These are phyloP conservation scores for Cryptococcus sp. DNA, from an alignment of 1,284 basidiomycete genomes.

Conservation along the genomic window DNA sequence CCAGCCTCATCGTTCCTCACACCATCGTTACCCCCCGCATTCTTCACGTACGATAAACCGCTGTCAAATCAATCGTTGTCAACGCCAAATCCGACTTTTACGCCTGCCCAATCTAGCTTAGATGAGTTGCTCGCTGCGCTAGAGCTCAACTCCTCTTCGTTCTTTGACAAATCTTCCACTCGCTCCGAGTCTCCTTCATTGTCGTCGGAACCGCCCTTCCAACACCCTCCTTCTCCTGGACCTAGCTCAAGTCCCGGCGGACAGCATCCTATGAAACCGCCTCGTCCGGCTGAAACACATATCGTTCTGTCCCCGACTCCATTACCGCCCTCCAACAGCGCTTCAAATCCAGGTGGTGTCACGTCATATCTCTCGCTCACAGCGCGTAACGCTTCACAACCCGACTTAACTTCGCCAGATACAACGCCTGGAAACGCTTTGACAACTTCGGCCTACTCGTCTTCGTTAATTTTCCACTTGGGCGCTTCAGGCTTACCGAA, in stretches of 20 bases:
- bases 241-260: slow-evolving; percentile 10
- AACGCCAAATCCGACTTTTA: neutral
- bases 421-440: neutral
- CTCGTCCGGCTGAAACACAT: slow-evolving; percentile 23
- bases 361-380: slow-evolving; percentile 3
- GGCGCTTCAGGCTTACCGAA: slow-evolving; percentile 44
- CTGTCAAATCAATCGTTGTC: neutral
- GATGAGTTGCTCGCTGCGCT: slow-evolving; percentile 13
- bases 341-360: neutral
- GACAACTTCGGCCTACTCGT: slow-evolving; percentile 25
- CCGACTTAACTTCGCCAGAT: neutral
- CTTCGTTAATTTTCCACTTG: slow-evolving; percentile 43
- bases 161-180: neutral
- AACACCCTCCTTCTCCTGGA: slow-evolving; percentile 6
- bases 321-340: slow-evolving; percentile 6
- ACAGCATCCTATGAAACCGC: slow-evolving; percentile 20
- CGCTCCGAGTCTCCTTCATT: neutral
- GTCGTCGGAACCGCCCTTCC: slow-evolving; percentile 5
- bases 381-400: neutral
- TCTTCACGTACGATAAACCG: slow-evolving; percentile 9
- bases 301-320: slow-evolving; percentile 24
- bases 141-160: slow-evolving; percentile 1
- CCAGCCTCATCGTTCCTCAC: slow-evolving; percentile 16
- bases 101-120: slow-evolving; percentile 14
- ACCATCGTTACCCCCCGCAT: slow-evolving; percentile 12